Conservation (phyloP, 805 yeast species). For the Scheffersomyces stipitis region DNA sequence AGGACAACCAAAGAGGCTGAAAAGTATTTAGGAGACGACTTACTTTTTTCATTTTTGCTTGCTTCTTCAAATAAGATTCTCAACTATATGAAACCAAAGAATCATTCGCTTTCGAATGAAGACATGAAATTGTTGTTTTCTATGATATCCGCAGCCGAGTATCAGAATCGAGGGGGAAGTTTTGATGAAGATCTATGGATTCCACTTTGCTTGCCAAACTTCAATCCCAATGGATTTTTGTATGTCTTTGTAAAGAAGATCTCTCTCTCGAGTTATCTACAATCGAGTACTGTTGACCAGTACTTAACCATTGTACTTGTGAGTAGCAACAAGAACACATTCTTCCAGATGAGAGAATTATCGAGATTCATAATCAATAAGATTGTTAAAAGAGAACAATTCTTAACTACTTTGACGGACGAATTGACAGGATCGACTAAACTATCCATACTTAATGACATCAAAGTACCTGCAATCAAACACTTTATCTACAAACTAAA, state of each 20-base stretch:
- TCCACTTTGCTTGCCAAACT: constrained; percentile 89
- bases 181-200: constrained; percentile 81
- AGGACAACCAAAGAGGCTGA: constrained; percentile 10
- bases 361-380: constrained; percentile 49
- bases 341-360: constrained; percentile 68
- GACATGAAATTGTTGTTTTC: constrained; percentile 77
- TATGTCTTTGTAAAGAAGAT: constrained; percentile 68
- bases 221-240: constrained; percentile 84
- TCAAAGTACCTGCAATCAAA: constrained; percentile 45
- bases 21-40: constrained; percentile 34
- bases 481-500: constrained; percentile 83
- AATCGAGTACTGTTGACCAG: constrained; percentile 9
- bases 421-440: constrained; percentile 20
- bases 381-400: constrained; percentile 20
- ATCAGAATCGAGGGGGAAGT: constrained; percentile 12
- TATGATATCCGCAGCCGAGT: constrained; percentile 58
- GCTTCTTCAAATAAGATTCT: constrained; percentile 64
- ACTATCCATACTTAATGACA: constrained; percentile 21
- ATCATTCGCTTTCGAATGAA: constrained; percentile 76
- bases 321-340: constrained; percentile 74
- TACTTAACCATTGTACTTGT: constrained; percentile 47
- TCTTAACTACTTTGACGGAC: constrained; percentile 18
- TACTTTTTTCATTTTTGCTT: constrained; percentile 75
- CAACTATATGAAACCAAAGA: constrained; percentile 70
- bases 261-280: constrained; percentile 17